Evolutionary conservation across 306 rosid genomes (phyloP), one percentile per base, ranked within the genome.

Genomic region (Fragaria iinumae): DNA sequence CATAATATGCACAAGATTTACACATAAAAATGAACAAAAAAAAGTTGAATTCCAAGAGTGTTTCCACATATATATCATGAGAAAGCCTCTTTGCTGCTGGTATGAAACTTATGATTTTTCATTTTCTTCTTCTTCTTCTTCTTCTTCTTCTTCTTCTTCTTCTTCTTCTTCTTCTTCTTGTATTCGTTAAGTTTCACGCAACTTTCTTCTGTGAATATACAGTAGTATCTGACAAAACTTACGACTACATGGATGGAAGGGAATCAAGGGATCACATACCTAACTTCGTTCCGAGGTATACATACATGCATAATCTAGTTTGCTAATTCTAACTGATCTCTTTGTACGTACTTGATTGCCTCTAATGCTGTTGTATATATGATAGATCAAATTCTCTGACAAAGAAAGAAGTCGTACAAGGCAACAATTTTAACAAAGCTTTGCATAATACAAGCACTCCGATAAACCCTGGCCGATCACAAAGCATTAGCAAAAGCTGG

Each of bases 191-290:
- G 36, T 59, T 18, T 53, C 27, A 73, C 43, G 23, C 67, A 55
- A 11, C 21, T 34, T 49, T 29, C 4, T 41, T 23, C 16, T 73
- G 75, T 82, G 44, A 21, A 38, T 14, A 6, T 38, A 36, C 90
- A 93, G 97, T 89, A 48, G 36, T 87, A 64, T 85, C 88, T 39
- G 90, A 11, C 2, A 59, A 79, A 18, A 39, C 77, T 50, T 63
- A 67, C 45, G 74, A 82, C 50, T 86, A 82, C 23, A 90, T 3
- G 27, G 62, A 56, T 56, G 62, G 29, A 56, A 21, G 62, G 25
- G 62, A 56, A n/a, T 21, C 89, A 83, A 86, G 83, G n/a, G 80
- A 81, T 73, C 84, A 83, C 48, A 80, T 87, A 72, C 25, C 55
- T 81, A 11, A 25, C 65, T 11, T 59, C 21, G 1, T 45, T 45